Evolutionary conservation across 2,329 filamentous ascomycete genomes (phyloP).

Genomic region (Penicillium olsonii): DNA sequence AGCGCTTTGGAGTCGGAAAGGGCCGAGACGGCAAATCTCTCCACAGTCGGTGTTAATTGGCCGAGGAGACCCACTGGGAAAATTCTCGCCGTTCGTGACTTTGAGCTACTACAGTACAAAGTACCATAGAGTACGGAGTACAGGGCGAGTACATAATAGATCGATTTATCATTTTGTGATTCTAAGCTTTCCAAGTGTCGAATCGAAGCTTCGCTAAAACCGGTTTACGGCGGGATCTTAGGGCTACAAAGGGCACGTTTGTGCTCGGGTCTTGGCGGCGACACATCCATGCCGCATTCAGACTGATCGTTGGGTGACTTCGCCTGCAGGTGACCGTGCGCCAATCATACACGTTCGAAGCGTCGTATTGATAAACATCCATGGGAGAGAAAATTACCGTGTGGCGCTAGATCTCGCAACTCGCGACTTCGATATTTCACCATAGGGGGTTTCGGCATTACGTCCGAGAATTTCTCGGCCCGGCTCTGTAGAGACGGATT

Average conservation of each 20-base stretch:
- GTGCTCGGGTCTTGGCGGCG: conserved; percentile 8
- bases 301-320: conserved; percentile 6
- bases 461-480: background rate
- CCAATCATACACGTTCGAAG: conserved; percentile 1
- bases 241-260: background rate
- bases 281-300: conserved; percentile 20
- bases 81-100: conserved; percentile 1
- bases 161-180: background rate
- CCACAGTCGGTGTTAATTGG: background rate
- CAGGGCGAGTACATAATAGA: no score
- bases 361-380: background rate
- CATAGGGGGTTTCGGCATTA: background rate
- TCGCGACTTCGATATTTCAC: background rate
- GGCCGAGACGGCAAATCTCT: background rate
- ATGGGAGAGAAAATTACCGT: background rate
- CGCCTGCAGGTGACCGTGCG: background rate
- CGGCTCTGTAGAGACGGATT: background rate
- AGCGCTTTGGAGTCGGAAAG: background rate
- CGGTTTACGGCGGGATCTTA: background rate
- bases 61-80: background rate
- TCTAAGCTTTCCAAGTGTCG: no score
- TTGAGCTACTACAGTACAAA: background rate
- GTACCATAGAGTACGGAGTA: background rate
- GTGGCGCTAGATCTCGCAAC: background rate
- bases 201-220: no score